Conservation (phyloP, 1,139 yeast genomes). For the Yamadazyma diospyri region DNA sequence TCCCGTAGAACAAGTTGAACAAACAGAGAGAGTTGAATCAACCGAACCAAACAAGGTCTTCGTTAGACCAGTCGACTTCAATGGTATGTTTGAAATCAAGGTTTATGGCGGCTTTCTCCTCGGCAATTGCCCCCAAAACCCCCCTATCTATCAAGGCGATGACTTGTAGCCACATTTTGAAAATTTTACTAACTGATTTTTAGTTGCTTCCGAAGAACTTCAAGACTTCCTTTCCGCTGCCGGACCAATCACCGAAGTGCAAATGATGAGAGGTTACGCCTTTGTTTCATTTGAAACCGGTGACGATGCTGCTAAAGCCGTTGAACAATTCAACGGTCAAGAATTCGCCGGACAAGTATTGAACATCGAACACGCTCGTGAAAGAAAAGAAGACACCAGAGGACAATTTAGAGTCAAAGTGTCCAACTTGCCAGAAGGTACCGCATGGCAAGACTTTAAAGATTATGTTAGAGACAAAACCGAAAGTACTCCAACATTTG, state of each 20-base stretch:
- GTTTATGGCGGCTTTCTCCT: no score
- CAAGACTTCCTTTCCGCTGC: conserved; percentile 62
- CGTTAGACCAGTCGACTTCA: conserved; percentile 39
- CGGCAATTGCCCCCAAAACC: no score
- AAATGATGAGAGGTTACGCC: conserved; percentile 72
- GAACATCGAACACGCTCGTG: conserved; percentile 66
- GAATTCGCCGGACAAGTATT: conserved; percentile 62
- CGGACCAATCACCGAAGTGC: conserved; percentile 66
- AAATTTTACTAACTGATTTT: conserved; percentile 8
- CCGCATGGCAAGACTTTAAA: conserved; percentile 84
- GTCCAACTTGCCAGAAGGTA: conserved; percentile 65
- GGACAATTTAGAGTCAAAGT: conserved; percentile 73
- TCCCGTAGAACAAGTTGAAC: conserved; percentile 1
- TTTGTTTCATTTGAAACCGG: conserved; percentile 66
- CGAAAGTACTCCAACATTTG: conserved; percentile 63
- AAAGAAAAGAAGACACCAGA: conserved; percentile 55
- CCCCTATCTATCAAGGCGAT: background rate
- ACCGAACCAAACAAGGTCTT: conserved; percentile 33
- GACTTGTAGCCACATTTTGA: no score
- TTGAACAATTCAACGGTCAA: conserved; percentile 56
- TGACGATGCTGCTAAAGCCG: conserved; percentile 65
- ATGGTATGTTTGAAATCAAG: no score
- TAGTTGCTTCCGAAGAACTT: conserved; percentile 52
- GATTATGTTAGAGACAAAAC: conserved; percentile 73
- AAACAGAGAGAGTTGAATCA: conserved; percentile 6